A percentile compares a stretch with the other conserved stretches of the same genome.
Evolutionary conservation across 2,329 filamentous ascomycete species (phyloP).

Genomic region (Claviceps digitariae): DNA sequence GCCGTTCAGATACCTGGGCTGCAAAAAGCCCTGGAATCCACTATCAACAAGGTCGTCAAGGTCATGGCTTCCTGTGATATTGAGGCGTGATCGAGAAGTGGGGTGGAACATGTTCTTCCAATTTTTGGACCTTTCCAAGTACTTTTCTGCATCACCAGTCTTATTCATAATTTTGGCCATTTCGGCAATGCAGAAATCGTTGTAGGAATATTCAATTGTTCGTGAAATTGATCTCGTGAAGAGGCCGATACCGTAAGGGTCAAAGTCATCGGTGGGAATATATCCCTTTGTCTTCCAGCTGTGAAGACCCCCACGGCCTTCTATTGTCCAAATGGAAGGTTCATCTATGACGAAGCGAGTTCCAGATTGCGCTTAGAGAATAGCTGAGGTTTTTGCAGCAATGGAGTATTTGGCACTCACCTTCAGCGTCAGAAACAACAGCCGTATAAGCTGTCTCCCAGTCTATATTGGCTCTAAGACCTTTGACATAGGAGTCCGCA

Average conservation of each 20-base stretch:
- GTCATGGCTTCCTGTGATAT: not conserved
- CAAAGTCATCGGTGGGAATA: slow-evolving; percentile 56
- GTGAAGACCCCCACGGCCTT: slow-evolving; percentile 56
- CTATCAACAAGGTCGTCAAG: not conserved
- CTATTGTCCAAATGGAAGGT: slow-evolving; percentile 48
- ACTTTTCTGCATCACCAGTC: slow-evolving; percentile 40
- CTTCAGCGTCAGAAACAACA: slow-evolving; percentile 58
- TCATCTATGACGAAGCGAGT: slow-evolving; percentile 19
- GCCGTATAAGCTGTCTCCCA: slow-evolving; percentile 63
- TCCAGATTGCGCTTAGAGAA: slow-evolving; percentile 18
- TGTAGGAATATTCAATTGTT: slow-evolving; percentile 68
- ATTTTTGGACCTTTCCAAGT: slow-evolving; percentile 46
- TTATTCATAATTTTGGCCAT: slow-evolving; percentile 47
- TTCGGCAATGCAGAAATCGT: slow-evolving; percentile 58
- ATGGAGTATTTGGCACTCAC: slow-evolving; percentile 11
- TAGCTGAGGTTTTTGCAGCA: not conserved
- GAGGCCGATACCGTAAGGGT: slow-evolving; percentile 48
- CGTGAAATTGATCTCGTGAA: slow-evolving; percentile 58
- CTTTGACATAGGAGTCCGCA: slow-evolving; percentile 59
- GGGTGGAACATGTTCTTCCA: slow-evolving; percentile 54
- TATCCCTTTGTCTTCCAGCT: slow-evolving; percentile 62
- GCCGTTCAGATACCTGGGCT: slow-evolving; percentile 52
- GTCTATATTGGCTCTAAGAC: slow-evolving; percentile 47
- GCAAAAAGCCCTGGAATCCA: slow-evolving; percentile 46
- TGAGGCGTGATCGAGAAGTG: slow-evolving; percentile 10